Evolutionary conservation across 2,329 filamentous ascomycete genomes (phyloP), one percentile per base, ranked within the genome.

Genomic region (Aspergillus arachidicola): DNA sequence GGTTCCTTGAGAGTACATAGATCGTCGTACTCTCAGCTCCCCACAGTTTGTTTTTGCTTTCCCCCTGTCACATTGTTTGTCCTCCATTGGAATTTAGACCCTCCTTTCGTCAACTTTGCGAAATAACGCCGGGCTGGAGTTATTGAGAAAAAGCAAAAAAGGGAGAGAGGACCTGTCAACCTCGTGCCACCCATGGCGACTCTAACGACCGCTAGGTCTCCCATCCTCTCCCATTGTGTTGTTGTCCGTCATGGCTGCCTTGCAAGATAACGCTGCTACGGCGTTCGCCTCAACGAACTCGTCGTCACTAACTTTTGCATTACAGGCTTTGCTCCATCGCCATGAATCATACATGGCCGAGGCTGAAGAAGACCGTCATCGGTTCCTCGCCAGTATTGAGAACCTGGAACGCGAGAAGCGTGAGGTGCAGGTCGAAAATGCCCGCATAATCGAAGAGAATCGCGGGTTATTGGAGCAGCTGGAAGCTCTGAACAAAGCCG

Each of bases 261-360:
- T 66, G 58, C 41, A 64, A 57, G 69, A 72, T 63, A 66, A 68
- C 57, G 48, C 68, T 71, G 68, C 63, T n/a, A 36, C 60, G 45
- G 65, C 66, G 64, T 68, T 60, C 30, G 11, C 46, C 34, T 63
- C 58, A 64, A 61, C 66, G 34, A 68, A 60, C 41, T 65, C 69
- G 23, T 82, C 84, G 69, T 85, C 85, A 81, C 91, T 96, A 80
- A 96, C 88, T 59, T 91, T 87, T 79, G 82, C 86, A 59, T 79
- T 90, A 63, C 89, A 98, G 95, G 93, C 93, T 64, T 85, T 99
- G 61, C 87, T 99, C 48, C 88, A 91, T 68, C 91, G 94, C 72
- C 94, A 99, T 86, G 94, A 98, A 83, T 89, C 91, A 64, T 97
- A 96, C 79, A 94, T 97, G 85, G 90, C 90, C 70, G 93, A 97